Conservation (phyloP, 2,329 filamentous ascomycete species). For the Fusarium sp. region DNA sequence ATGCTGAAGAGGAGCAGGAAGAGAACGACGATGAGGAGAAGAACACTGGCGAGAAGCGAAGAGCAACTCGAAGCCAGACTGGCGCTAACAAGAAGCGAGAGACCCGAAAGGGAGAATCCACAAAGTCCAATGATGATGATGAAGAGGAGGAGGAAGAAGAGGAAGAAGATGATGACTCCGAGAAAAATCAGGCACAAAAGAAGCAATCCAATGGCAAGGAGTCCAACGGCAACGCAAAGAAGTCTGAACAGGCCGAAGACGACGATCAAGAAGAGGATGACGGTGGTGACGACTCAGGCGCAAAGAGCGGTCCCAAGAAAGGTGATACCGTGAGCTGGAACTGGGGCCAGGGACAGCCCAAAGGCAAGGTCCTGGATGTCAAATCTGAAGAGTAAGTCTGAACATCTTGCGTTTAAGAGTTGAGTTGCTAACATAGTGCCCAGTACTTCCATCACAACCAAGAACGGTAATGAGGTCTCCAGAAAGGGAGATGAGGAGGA, state of each 20-base stretch:
- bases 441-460: conserved; percentile 53
- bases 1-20: conserved; percentile 16
- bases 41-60: conserved; percentile 47
- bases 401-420: accelerated
- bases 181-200: conserved; percentile 19
- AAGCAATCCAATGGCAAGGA: conserved; percentile 33
- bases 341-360: conserved; percentile 59
- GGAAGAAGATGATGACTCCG: conserved; percentile 22
- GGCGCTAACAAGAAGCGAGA: conserved; percentile 53
- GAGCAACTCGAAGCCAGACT: conserved; percentile 37
- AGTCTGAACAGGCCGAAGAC: conserved; percentile 15
- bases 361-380: conserved; percentile 61
- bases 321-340: conserved; percentile 63
- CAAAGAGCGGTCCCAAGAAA: conserved; percentile 53
- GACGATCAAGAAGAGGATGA: conserved; percentile 11
- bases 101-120: conserved; percentile 44
- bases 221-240: conserved; percentile 15
- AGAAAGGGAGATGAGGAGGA: conserved; percentile 58
- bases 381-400: conserved; percentile 57
- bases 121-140: conserved; percentile 39
- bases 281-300: conserved; percentile 18
- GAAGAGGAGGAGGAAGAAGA: conserved; percentile 30
- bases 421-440: conserved; percentile 1
- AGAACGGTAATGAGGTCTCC: conserved; percentile 57
- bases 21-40: conserved; percentile 35